Conservation (phyloP, 2,329 filamentous ascomycete genomes). For the Sporothrix globosa region DNA sequence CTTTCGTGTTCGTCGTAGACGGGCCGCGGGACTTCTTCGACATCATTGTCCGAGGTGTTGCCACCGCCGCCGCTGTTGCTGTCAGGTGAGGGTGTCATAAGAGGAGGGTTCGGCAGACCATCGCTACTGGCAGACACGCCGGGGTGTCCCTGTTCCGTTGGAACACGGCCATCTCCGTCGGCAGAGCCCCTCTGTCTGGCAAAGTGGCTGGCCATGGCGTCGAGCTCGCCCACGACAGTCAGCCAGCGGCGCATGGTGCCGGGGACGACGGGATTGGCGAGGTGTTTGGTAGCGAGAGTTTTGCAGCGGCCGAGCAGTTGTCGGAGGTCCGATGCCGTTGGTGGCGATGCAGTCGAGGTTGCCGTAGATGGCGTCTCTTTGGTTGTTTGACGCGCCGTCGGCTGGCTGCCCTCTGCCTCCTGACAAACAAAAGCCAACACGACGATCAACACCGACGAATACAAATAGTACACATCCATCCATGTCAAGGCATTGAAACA, state of each 20-base stretch:
- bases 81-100: background rate
- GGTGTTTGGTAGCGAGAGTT: constrained; percentile 20
- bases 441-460: constrained; percentile 45
- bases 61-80: background rate
- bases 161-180: no score
- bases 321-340: background rate
- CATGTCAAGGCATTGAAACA: constrained; percentile 47
- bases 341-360: background rate
- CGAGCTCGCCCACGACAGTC: constrained; percentile 21
- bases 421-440: constrained; percentile 46
- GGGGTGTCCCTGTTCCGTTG: no score
- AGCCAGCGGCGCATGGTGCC: constrained; percentile 27
- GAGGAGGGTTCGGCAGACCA: background rate
- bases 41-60: background rate
- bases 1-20: background rate
- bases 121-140: no score
- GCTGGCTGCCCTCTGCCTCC: background rate
- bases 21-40: background rate
- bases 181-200: background rate
- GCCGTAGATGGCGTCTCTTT: background rate
- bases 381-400: background rate
- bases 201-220: constrained; percentile 29
- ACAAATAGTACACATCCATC: constrained; percentile 48
- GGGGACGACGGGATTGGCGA: constrained; percentile 18
- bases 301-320: constrained; percentile 18